Percentiles rank a stretch among this genome's conserved stretches.
phyloP scores from a whole-genome alignment of 495 filamentous ascomycete species.

The Opeltia flavorubescens region DNA sequence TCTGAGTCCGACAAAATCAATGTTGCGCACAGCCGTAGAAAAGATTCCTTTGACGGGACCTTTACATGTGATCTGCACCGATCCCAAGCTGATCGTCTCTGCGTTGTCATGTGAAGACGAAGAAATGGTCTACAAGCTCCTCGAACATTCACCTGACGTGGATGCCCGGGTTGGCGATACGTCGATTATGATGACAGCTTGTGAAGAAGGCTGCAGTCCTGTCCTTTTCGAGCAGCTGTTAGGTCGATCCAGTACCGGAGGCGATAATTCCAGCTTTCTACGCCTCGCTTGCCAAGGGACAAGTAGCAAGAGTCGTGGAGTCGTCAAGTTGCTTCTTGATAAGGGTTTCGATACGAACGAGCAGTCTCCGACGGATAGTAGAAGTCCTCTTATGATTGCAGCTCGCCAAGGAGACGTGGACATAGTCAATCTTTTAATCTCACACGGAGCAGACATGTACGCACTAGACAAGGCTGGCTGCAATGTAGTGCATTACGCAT shows the following conservation, averaged over 20 bases:
- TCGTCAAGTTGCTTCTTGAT: neutral
- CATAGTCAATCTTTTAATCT: neutral
- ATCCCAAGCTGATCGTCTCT: neutral
- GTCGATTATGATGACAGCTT: neutral
- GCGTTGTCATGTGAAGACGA: neutral
- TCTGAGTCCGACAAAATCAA: neutral
- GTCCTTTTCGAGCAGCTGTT: slow-evolving; percentile 1
- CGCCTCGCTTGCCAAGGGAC: neutral
- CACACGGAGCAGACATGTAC: neutral
- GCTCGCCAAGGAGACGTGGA: neutral
- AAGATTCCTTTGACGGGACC: neutral
- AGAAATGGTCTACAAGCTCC: neutral
- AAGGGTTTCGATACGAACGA: slow-evolving; percentile 2
- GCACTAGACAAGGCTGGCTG: neutral
- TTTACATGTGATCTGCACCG: neutral
- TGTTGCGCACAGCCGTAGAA: neutral
- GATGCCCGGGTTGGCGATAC: neutral
- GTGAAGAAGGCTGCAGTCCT: slow-evolving; percentile 1
- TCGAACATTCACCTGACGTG: neutral
- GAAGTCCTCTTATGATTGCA: slow-evolving; percentile 1
- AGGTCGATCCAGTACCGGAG: neutral
- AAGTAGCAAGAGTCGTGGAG: neutral
- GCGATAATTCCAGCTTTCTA: neutral
- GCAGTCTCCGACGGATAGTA: neutral
- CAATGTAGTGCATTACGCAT: slow-evolving; percentile 5